phyloP scores from a whole-genome alignment of 208 protist species.

The Wallacemonas sp. region DNA sequence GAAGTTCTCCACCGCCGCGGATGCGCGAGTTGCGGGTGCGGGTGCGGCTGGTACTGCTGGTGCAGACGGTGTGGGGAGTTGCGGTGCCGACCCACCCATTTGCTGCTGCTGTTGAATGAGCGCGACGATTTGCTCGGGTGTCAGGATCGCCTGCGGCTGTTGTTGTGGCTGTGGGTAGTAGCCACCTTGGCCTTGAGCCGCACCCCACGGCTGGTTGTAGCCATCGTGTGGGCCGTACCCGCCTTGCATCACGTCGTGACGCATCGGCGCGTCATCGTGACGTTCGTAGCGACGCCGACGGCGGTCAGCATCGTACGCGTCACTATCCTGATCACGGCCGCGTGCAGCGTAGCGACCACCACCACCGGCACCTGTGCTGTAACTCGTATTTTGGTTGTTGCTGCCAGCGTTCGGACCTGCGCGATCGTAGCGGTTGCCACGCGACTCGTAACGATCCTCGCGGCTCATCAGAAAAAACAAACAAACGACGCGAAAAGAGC shows the following conservation, averaged over 20 bases:
- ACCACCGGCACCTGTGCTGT: neutral
- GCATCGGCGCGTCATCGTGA: neutral
- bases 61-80: slow-evolving; percentile 3
- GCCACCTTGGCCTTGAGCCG: no score
- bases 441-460: neutral
- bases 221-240: no score
- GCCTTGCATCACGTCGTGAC: neutral
- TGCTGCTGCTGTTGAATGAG: slow-evolving; percentile 17
- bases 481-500: neutral
- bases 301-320: slow-evolving; percentile 3
- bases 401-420: neutral
- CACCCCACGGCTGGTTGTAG: no score
- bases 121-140: slow-evolving; percentile 12
- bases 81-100: no score
- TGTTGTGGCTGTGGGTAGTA: neutral
- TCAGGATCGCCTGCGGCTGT: slow-evolving; percentile 7
- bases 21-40: neutral
- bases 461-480: slow-evolving; percentile 14
- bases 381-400: no score
- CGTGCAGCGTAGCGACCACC: slow-evolving; percentile 1
- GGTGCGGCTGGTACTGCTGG: slow-evolving; percentile 17
- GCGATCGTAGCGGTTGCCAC: neutral
- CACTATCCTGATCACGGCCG: neutral
- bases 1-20: slow-evolving; percentile 77
- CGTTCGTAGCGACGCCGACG: slow-evolving; percentile 11